These are phyloP conservation scores for Xanthoceras sorbifolium DNA, from an alignment of 345 rosid species.

Conservation along the genomic window DNA sequence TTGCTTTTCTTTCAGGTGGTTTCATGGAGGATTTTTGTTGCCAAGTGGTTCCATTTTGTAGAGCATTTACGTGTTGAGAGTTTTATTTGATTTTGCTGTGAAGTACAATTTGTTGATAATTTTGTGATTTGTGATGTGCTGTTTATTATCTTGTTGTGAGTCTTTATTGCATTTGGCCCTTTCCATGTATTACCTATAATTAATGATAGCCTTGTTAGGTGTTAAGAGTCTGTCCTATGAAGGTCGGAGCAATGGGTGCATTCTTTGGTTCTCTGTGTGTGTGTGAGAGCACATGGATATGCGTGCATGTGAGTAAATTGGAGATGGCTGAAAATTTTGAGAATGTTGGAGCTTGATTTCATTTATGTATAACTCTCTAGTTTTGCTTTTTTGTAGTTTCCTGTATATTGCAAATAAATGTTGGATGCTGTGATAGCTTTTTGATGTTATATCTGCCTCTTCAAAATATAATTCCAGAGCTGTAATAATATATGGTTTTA, in stretches of 20 bases:
- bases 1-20: not conserved
- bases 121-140: not conserved
- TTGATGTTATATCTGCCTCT: not conserved
- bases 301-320: too few relatives aligned
- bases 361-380: not conserved
- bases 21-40: not conserved
- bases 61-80: not conserved
- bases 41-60: not conserved
- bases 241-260: not conserved
- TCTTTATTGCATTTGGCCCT: too few relatives aligned
- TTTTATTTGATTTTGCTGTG: not conserved
- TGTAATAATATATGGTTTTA: not conserved
- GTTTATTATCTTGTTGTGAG: too few relatives aligned
- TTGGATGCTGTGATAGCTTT: conserved; percentile 1
- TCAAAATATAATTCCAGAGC: not conserved
- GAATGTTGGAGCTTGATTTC: not conserved
- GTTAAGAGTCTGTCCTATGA: not conserved
- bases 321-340: not conserved
- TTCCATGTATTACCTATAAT: not conserved
- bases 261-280: not conserved
- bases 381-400: not conserved
- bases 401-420: not conserved
- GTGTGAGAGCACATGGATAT: too few relatives aligned
- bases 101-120: not conserved
- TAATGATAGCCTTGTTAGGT: not conserved